Conservation (phyloP, 768 basidiomycete genomes). For the Coprinopsis strossmayeri region DNA sequence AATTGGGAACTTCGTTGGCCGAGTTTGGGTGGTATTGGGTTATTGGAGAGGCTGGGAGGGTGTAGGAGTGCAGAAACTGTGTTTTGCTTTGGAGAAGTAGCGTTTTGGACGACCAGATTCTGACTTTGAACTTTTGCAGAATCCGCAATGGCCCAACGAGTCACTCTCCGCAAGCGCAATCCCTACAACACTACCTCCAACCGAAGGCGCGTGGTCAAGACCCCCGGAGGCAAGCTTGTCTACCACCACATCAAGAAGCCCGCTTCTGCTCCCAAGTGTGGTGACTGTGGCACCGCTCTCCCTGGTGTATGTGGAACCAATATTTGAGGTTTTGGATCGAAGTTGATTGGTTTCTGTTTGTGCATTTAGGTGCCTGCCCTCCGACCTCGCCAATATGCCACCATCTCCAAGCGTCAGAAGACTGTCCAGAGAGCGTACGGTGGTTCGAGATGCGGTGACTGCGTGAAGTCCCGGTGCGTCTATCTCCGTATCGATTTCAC, state of each 20-base stretch:
- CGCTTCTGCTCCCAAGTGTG: conserved; percentile 89
- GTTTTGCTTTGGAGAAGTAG: conserved; percentile 3
- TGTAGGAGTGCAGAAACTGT: too few relatives aligned
- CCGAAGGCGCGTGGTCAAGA: conserved; percentile 93
- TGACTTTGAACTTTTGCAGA: conserved; percentile 14
- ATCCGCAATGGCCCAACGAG: conserved; percentile 89
- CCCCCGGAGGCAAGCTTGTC: conserved; percentile 96
- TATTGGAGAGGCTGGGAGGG: too few relatives aligned
- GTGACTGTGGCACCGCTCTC: conserved; percentile 93
- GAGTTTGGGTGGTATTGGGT: too few relatives aligned
- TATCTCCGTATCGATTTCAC: conserved; percentile 4
- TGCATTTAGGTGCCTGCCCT: conserved; percentile 77
- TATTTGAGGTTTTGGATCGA: not conserved
- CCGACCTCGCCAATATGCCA: conserved; percentile 92
- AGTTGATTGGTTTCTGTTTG: not conserved
- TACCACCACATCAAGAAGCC: conserved; percentile 98
- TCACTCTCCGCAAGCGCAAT: conserved; percentile 97
- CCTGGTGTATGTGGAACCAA: conserved; percentile 70
- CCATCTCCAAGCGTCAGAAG: conserved; percentile 96
- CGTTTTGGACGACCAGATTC: conserved; percentile 6
- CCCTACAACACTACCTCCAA: conserved; percentile 98
- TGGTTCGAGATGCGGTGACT: conserved; percentile 93
- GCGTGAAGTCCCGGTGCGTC: conserved; percentile 86
- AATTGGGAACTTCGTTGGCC: too few relatives aligned
- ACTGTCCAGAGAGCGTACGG: conserved; percentile 95